Evolutionary conservation across 352 stramenopile species (phyloP).

Genomic region (Phytophthora podocarpi): DNA sequence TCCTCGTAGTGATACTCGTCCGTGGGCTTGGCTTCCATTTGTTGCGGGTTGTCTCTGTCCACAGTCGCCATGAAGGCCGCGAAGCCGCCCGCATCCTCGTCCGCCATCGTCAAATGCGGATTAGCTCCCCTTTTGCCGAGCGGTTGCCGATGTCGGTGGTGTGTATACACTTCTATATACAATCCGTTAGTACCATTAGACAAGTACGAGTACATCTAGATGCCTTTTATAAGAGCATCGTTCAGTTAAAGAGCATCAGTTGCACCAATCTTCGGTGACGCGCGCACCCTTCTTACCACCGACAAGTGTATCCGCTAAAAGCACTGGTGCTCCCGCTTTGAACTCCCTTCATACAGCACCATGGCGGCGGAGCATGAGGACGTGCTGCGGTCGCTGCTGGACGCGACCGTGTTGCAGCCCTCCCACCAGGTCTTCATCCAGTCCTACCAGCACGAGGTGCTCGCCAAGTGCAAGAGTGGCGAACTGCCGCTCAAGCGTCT

Average conservation of each 20-base stretch:
- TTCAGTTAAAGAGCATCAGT: neutral
- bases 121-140: slow-evolving; percentile 1
- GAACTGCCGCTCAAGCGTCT: slow-evolving; percentile 70
- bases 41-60: slow-evolving; percentile 24
- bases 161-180: neutral
- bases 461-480: slow-evolving; percentile 63
- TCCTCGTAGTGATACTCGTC: slow-evolving; percentile 87
- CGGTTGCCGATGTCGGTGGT: slow-evolving; percentile 4
- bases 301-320: neutral
- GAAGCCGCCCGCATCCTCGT: slow-evolving; percentile 53
- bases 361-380: slow-evolving; percentile 55
- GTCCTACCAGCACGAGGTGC: slow-evolving; percentile 67
- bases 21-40: slow-evolving; percentile 7
- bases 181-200: neutral
- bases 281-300: too few species aligned
- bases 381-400: slow-evolving; percentile 66
- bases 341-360: neutral
- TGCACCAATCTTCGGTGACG: too few species aligned
- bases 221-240: neutral
- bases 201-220: neutral
- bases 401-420: slow-evolving; percentile 55
- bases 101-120: slow-evolving; percentile 46
- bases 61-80: slow-evolving; percentile 77
- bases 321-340: slow-evolving; percentile 23
- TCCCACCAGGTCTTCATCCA: slow-evolving; percentile 59